Base-by-base conservation (phyloP, 495 filamentous ascomycete genomes). In the Xylaria intraflava region DNA sequence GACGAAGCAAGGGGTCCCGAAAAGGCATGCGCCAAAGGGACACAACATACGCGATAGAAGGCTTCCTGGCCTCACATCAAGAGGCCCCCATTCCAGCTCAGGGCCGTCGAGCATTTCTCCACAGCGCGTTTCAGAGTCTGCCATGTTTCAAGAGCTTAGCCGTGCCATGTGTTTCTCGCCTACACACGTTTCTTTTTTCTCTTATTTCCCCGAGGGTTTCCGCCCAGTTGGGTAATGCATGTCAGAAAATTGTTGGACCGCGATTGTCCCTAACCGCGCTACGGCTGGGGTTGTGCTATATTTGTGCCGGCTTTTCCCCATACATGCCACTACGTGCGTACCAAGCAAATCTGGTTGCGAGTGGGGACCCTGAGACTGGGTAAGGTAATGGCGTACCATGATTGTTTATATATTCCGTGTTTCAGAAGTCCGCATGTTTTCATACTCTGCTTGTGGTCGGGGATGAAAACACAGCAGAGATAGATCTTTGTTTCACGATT, bases 401-500 rank as follows among this genome's bases (percentile, higher is more conserved):
- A 38, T 3, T 11, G 7, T 11, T 3, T 11, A 24, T 11, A 40
- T 29, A 24, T 26, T 26, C n/a, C 35, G 11, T 26, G 41, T 43
- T 43, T 43, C 41, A 43, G 41, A 38, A 38, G 35, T 17, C 35
- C n/a, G 35, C 35, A 19, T 38, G 5, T 38, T 38, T 14, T 17
- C 35, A 38, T 5, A 7, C 24, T 43, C 41, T 43, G 27, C 26
- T 48, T 55, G 3, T 24, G 45, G 30, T n/a, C 44, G 5, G 17
- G 6, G 35, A 19, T 5, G 14, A 5, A n/a, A 38, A 38, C 17
- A 16, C 16, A 38, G 35, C 4, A n/a, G 9, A 1, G 14, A 17
- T 17, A 29, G 24, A 7, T 8, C 9, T 26, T 35, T 48, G 44
- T 46, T 48, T 55, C 52, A 40, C 40, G 17, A 48, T 54, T 44